phyloP scores from a whole-genome alignment of 805 yeast genomes.

The Myxozyma vanderwaltii region DNA sequence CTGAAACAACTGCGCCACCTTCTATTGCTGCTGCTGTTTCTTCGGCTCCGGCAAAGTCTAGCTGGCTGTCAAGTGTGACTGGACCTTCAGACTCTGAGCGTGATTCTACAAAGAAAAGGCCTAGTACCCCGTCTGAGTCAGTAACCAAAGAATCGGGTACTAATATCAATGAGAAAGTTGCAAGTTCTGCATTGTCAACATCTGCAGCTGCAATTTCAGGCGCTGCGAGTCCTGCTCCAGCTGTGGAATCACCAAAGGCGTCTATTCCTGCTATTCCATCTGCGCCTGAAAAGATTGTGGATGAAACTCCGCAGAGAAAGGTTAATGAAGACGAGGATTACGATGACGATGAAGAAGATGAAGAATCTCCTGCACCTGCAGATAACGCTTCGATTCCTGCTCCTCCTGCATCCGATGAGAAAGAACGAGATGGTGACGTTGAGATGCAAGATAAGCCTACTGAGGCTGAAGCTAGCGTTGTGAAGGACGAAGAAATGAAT shows the following conservation, averaged over 20 bases:
- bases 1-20: not conserved
- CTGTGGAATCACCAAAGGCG: not conserved
- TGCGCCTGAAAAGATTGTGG: conserved; percentile 8
- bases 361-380: not conserved
- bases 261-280: not conserved
- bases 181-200: not conserved
- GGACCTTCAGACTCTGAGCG: conserved; percentile 16
- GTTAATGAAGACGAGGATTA: conserved; percentile 33
- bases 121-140: conserved; percentile 12
- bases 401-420: not conserved
- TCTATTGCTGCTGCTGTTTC: conserved; percentile 1
- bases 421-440: conserved; percentile 6
- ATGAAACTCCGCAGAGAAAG: conserved; percentile 30
- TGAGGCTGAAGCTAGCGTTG: conserved; percentile 5
- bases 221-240: conserved; percentile 2
- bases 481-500: conserved; percentile 18
- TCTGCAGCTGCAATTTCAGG: not conserved
- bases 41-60: conserved; percentile 13
- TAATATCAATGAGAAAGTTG: not conserved
- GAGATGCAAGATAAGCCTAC: conserved; percentile 5
- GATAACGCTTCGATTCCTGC: not conserved
- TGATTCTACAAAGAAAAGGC: not conserved
- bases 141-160: conserved; percentile 3
- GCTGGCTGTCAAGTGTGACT: conserved; percentile 27
- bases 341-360: conserved; percentile 32